Conservation (phyloP, 2,329 filamentous ascomycete species). For the Ramularia endophylla region DNA sequence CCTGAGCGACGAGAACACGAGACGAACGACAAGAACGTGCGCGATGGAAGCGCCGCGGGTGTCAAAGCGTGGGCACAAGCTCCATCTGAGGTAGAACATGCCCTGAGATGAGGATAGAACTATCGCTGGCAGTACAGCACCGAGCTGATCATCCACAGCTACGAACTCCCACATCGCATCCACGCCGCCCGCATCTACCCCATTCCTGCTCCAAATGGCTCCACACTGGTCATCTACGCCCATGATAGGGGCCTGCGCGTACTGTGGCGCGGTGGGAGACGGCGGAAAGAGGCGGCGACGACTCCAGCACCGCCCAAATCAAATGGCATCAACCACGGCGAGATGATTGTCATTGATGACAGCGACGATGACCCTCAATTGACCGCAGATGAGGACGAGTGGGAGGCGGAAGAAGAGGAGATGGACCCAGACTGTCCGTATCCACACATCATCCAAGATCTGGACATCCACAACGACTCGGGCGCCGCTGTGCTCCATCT, state of each 20-base stretch:
- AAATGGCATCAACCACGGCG: slow-evolving; percentile 25
- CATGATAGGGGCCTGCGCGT: slow-evolving; percentile 53
- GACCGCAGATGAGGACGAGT: slow-evolving; percentile 35
- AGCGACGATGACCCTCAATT: slow-evolving; percentile 54
- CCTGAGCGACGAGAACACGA: slow-evolving; percentile 5
- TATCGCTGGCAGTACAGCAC: too few relatives aligned
- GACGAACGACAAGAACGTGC: not conserved
- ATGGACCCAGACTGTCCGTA: slow-evolving; percentile 52
- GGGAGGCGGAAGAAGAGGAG: slow-evolving; percentile 52
- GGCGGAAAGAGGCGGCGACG: slow-evolving; percentile 9
- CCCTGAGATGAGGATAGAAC: too few relatives aligned
- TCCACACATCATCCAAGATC: slow-evolving; percentile 47
- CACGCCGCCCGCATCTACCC: slow-evolving; percentile 54
- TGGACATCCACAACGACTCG: slow-evolving; percentile 52
- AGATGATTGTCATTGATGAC: slow-evolving; percentile 53
- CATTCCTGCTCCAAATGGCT: slow-evolving; percentile 53
- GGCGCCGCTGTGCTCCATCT: slow-evolving; percentile 48
- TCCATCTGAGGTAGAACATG: slow-evolving; percentile 31
- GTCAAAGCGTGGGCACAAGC: slow-evolving; percentile 27
- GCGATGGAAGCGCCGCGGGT: slow-evolving; percentile 18
- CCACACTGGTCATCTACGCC: slow-evolving; percentile 55
- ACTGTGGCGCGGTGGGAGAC: slow-evolving; percentile 54
- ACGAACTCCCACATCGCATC: slow-evolving; percentile 54
- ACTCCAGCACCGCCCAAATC: slow-evolving; percentile 3
- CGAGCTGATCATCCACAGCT: too few relatives aligned